A percentile compares a stretch with the other conserved stretches of the same genome.
Conservation (phyloP, 441 rosid genomes). For the Populus hybrid region DNA sequence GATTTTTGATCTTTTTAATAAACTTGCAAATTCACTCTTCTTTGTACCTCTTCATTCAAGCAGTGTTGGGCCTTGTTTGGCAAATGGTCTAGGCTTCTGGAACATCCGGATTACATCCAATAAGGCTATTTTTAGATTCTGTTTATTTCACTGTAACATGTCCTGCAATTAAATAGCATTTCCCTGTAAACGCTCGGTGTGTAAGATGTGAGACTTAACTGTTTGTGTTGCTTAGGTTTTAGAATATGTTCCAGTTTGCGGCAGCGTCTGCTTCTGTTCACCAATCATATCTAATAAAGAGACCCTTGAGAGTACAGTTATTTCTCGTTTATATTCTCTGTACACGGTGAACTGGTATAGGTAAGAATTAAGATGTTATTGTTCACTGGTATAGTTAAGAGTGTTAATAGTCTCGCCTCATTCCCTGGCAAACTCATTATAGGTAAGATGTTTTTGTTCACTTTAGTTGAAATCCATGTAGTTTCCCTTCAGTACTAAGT, state of each 20-base stretch:
- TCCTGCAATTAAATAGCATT: slow-evolving; percentile 23
- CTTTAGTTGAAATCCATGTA: too few relatives aligned
- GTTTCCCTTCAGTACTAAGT: too few relatives aligned
- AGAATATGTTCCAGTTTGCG: background rate
- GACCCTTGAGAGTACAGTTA: background rate
- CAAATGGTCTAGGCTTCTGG: slow-evolving; percentile 15
- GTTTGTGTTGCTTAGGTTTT: background rate
- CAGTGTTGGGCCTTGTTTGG: slow-evolving; percentile 14
- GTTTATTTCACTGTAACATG: slow-evolving; percentile 22
- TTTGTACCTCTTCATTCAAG: slow-evolving; percentile 16
- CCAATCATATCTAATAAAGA: background rate
- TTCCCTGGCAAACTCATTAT: too few relatives aligned
- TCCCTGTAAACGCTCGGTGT: background rate
- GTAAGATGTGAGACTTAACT: background rate
- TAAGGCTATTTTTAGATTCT: slow-evolving; percentile 24
- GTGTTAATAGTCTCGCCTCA: too few relatives aligned
- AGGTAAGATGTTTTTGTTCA: too few relatives aligned
- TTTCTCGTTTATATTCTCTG: too few relatives aligned
- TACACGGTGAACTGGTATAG: too few relatives aligned
- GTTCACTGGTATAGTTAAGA: too few relatives aligned
- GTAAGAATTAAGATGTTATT: too few relatives aligned
- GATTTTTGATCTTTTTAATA: slow-evolving; percentile 27
- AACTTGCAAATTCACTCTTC: slow-evolving; percentile 24
- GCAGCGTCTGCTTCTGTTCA: background rate
- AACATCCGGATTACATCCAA: slow-evolving; percentile 27